These are phyloP conservation scores for Bryoglossum gracile DNA, from an alignment of 495 filamentous ascomycete genomes.

Conservation along the genomic window DNA sequence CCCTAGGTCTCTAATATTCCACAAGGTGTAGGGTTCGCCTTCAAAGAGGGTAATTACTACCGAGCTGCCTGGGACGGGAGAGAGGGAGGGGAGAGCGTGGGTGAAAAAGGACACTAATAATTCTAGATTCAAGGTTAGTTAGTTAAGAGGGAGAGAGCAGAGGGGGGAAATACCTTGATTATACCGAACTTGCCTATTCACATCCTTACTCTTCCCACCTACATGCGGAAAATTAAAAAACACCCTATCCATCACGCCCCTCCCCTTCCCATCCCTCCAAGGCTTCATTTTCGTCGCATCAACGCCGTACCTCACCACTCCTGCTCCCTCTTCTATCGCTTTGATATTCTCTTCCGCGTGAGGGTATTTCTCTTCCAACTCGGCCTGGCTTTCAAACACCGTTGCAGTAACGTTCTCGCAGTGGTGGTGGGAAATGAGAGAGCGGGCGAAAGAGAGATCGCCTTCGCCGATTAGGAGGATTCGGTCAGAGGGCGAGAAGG, in stretches of 20 bases:
- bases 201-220: slow-evolving; percentile 83
- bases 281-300: slow-evolving; percentile 66
- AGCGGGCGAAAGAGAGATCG: slow-evolving; percentile 85
- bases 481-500: slow-evolving; percentile 61
- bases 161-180: slow-evolving; percentile 55
- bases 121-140: too few species aligned
- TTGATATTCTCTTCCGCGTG: slow-evolving; percentile 56
- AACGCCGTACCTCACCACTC: slow-evolving; percentile 57
- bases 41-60: slow-evolving; percentile 88
- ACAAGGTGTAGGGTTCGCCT: slow-evolving; percentile 85
- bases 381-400: slow-evolving; percentile 39
- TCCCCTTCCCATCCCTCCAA: slow-evolving; percentile 20
- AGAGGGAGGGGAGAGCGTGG: slow-evolving; percentile 37
- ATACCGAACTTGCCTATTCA: slow-evolving; percentile 84
- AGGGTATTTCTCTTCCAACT: slow-evolving; percentile 67
- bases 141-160: too few species aligned
- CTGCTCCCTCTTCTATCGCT: slow-evolving; percentile 39
- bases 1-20: slow-evolving; percentile 85
- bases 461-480: slow-evolving; percentile 89
- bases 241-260: slow-evolving; percentile 59
- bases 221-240: slow-evolving; percentile 97
- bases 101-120: slow-evolving; percentile 79
- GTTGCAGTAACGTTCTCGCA: slow-evolving; percentile 55
- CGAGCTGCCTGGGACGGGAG: slow-evolving; percentile 42
- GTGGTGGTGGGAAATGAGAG: slow-evolving; percentile 62